Evolutionary conservation across 2,329 filamentous ascomycete species (phyloP), one percentile per base, ranked within the genome.

Genomic region (Aspergillus quadricinctus): DNA sequence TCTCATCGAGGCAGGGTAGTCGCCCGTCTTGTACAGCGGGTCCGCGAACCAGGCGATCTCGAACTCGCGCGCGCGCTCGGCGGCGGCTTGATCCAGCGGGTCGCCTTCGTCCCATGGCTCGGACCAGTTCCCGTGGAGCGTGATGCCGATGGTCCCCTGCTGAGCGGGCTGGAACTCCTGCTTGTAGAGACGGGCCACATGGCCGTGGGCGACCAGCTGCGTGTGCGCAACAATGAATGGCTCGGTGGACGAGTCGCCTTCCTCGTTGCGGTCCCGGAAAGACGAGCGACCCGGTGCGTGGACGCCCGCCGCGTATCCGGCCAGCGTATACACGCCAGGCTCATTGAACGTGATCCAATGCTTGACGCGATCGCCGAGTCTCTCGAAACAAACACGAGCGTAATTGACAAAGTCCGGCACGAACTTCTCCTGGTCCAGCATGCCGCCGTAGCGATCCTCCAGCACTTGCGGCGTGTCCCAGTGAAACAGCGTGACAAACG

Each of bases 291-390:
- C 90, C 2, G 89, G 89, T 17, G 90, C 90, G 68, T 90, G 90
- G 59, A 85, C 78, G 21, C 89, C 89, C 28, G 82, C 84, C 66
- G 80, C 88, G 75, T 92, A 92, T 27, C 89, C 89, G 50, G 92
- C 81, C 61, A 92, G 86, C 29, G 87, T 83, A 58, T 85, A 89
- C 72, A 89, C 92, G 80, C 87, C 92, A 3, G 90, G 90, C 77
- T 93, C 89, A 71, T 92, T 92, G 77, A 91, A 89, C 28, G 89
- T 92, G 71, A 91, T 89, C 90, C 90, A 94, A 75, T 89, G 81
- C 78, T 89, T 89, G 67, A 90, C 89, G 71, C 86, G 86, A 55
- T 86, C 83, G 52, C 82, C 82, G 56, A 92, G 80, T 3, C 83
- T 81, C 73, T 87, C 81, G 77, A 90, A 93, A 67, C 89, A 80